These are phyloP conservation scores for Pythium chondricola DNA, from an alignment of 352 stramenopile species.

Conservation along the genomic window DNA sequence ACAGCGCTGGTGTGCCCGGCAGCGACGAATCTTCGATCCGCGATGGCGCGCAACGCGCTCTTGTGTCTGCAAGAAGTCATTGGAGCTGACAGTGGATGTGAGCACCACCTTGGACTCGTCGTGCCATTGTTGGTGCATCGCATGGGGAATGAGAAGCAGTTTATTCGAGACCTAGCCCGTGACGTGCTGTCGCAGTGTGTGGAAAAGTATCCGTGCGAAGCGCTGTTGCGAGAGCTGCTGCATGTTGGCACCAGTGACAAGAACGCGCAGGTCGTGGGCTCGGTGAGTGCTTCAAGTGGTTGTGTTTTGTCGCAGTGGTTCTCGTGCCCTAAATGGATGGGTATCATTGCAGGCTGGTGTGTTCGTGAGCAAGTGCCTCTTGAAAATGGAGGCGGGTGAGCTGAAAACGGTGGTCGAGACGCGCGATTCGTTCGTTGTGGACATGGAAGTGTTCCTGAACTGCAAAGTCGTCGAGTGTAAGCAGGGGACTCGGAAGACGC, in stretches of 20 bases:
- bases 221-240: constrained; percentile 12
- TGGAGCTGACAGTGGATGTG: constrained; percentile 10
- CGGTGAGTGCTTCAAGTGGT: constrained; percentile 6
- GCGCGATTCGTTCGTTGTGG: too few species aligned
- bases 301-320: background rate
- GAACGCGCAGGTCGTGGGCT: constrained; percentile 19
- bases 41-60: constrained; percentile 59
- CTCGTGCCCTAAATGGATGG: too few species aligned
- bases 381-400: constrained; percentile 30
- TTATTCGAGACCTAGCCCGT: constrained; percentile 50
- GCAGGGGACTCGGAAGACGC: constrained; percentile 33
- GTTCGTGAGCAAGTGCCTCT: constrained; percentile 48
- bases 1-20: constrained; percentile 48
- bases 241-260: constrained; percentile 12
- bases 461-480: constrained; percentile 76
- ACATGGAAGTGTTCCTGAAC: constrained; percentile 51
- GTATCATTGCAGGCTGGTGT: constrained; percentile 21
- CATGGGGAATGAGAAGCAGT: constrained; percentile 65
- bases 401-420: constrained; percentile 36
- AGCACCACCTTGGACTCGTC: constrained; percentile 19
- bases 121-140: constrained; percentile 49
- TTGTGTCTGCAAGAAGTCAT: constrained; percentile 62
- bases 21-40: constrained; percentile 48
- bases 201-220: constrained; percentile 3
- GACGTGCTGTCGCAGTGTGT: constrained; percentile 14